Evolutionary conservation across 768 basidiomycete genomes (phyloP).

Genomic region (Lactifluus echinatus): DNA sequence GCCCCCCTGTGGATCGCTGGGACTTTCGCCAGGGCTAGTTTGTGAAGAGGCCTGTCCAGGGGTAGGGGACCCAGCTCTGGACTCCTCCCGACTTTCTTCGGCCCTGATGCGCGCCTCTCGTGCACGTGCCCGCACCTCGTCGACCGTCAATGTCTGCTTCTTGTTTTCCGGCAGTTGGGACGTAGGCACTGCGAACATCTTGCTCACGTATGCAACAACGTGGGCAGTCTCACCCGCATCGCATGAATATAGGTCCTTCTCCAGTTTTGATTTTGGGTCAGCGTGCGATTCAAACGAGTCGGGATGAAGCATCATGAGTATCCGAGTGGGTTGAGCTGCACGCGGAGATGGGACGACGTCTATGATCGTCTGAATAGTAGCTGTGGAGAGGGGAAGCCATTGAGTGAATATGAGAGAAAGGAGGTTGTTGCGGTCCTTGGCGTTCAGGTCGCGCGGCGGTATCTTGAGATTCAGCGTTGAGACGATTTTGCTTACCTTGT

Average conservation of each 20-base stretch:
- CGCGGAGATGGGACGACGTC: conserved; percentile 90
- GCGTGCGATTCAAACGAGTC: conserved; percentile 52
- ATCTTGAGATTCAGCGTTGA: conserved; percentile 75
- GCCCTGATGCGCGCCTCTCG: conserved; percentile 33
- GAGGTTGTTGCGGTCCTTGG: conserved; percentile 81
- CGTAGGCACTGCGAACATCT: conserved; percentile 90
- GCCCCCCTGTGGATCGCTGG: conserved; percentile 25
- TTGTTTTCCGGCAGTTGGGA: conserved; percentile 84
- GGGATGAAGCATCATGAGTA: conserved; percentile 90
- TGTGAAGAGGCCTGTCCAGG: conserved; percentile 20
- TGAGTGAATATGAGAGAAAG: conserved; percentile 85
- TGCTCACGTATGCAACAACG: conserved; percentile 86
- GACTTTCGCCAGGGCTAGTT: conserved; percentile 13
- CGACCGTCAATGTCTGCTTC: conserved; percentile 64
- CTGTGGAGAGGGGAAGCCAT: conserved; percentile 92
- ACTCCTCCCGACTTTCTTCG: conserved; percentile 10
- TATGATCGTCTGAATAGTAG: conserved; percentile 84
- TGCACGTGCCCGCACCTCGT: conserved; percentile 69
- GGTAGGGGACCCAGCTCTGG: conserved; percentile 2
- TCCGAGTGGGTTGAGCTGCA: conserved; percentile 67
- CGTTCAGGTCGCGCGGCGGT: conserved; percentile 78
- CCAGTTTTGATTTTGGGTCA: conserved; percentile 69
- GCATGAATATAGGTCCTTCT: conserved; percentile 72
- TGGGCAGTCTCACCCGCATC: conserved; percentile 46
- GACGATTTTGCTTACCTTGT: conserved; percentile 85